These are phyloP conservation scores for Brassica nigra DNA, from an alignment of 345 rosid genomes.

Conservation along the genomic window DNA sequence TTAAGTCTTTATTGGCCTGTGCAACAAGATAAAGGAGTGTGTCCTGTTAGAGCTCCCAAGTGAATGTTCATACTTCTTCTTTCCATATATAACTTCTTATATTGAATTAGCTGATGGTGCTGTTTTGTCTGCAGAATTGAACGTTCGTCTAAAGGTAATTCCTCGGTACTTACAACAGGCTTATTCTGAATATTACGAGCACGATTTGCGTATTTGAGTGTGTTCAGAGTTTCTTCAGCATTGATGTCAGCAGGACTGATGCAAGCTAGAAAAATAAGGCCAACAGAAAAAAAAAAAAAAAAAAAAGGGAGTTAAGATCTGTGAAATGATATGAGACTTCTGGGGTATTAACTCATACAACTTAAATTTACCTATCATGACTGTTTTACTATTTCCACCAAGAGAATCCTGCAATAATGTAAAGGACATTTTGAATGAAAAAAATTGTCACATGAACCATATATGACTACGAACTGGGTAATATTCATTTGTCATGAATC, in stretches of 20 bases:
- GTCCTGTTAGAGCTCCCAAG: slow-evolving; percentile 11
- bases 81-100: neutral
- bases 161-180: slow-evolving; percentile 62
- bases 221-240: slow-evolving; percentile 80
- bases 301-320: neutral
- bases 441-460: neutral
- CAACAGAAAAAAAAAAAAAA: neutral
- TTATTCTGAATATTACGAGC: slow-evolving; percentile 86
- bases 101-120: neutral
- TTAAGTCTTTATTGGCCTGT: slow-evolving; percentile 74
- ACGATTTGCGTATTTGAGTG: slow-evolving; percentile 82
- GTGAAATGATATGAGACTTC: neutral
- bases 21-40: slow-evolving; percentile 19
- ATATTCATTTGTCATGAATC: slow-evolving; percentile 9
- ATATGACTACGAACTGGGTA: neutral
- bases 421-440: slow-evolving; percentile 5
- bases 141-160: slow-evolving; percentile 3
- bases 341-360: neutral
- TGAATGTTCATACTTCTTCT: neutral
- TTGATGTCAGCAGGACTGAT: slow-evolving; percentile 84
- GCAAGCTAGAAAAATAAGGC: slow-evolving; percentile 56
- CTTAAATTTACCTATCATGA: slow-evolving; percentile 67
- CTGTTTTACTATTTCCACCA: slow-evolving; percentile 84
- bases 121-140: slow-evolving; percentile 2
- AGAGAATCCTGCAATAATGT: slow-evolving; percentile 66